Conservation (phyloP, 1,139 yeast genomes). For the Wickerhamomyces sp. region DNA sequence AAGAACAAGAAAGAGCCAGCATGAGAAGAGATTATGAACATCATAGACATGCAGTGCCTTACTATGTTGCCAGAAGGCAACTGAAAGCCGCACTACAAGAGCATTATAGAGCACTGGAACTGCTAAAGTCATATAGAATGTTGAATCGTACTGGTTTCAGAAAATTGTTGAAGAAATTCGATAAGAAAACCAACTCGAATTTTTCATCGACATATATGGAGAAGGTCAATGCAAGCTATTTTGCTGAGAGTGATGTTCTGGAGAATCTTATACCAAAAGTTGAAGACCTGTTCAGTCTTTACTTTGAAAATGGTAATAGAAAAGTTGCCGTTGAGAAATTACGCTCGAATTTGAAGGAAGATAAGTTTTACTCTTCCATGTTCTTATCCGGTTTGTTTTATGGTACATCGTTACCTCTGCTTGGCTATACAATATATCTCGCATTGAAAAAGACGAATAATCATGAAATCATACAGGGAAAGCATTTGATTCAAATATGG, state of each 20-base stretch:
- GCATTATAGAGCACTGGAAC: conserved; percentile 72
- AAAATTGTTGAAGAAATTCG: conserved; percentile 85
- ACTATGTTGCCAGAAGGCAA: conserved; percentile 66
- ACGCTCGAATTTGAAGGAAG: conserved; percentile 42
- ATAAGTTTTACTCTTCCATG: conserved; percentile 38
- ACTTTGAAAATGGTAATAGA: conserved; percentile 68
- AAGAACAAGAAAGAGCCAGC: conserved; percentile 21
- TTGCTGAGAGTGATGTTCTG: conserved; percentile 59
- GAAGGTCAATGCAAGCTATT: conserved; percentile 48
- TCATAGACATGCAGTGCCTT: conserved; percentile 43
- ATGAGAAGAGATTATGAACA: conserved; percentile 32
- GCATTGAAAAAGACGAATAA: conserved; percentile 26
- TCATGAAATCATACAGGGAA: conserved; percentile 45
- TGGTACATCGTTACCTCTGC: conserved; percentile 64
- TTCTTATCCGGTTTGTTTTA: conserved; percentile 59
- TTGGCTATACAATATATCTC: conserved; percentile 29
- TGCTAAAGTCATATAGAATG: conserved; percentile 69
- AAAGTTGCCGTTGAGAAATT: conserved; percentile 73
- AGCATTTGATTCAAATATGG: conserved; percentile 76
- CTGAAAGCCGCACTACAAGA: conserved; percentile 75
- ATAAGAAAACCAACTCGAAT: conserved; percentile 56
- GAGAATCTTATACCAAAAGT: conserved; percentile 58
- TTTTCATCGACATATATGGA: conserved; percentile 54
- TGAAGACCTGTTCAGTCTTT: conserved; percentile 63
- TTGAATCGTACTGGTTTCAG: conserved; percentile 85